Evolutionary conservation across 1,284 basidiomycete genomes (phyloP).

Genomic region (Amylostereum chailletii): DNA sequence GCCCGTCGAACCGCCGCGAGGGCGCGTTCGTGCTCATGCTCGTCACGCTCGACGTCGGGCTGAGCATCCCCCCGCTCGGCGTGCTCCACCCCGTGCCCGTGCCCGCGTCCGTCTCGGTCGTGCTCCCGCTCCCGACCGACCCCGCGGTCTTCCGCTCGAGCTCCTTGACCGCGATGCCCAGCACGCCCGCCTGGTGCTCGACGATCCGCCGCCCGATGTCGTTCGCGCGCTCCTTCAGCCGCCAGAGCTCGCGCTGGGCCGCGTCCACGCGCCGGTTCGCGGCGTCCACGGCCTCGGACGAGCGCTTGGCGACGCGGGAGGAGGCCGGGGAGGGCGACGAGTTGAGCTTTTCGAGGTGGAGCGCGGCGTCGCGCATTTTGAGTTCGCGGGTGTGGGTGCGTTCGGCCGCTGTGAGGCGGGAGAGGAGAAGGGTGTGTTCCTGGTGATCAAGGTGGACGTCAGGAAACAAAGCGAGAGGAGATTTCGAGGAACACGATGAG

Average conservation of each 20-base stretch:
- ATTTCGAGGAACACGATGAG: neutral
- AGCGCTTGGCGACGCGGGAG: slow-evolving; percentile 46
- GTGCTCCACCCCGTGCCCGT: slow-evolving; percentile 39
- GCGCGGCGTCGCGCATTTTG: slow-evolving; percentile 74
- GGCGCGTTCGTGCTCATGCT: slow-evolving; percentile 35
- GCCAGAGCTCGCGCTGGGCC: slow-evolving; percentile 63
- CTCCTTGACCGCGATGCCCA: slow-evolving; percentile 59
- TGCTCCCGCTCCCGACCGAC: slow-evolving; percentile 9
- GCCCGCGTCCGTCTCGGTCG: slow-evolving; percentile 8
- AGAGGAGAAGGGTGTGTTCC: slow-evolving; percentile 62
- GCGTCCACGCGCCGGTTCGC: slow-evolving; percentile 54
- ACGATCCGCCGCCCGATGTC: slow-evolving; percentile 55
- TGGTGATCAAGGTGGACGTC: slow-evolving; percentile 20
- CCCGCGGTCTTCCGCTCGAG: slow-evolving; percentile 53
- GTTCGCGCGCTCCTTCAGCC: slow-evolving; percentile 49
- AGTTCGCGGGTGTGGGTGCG: slow-evolving; percentile 69
- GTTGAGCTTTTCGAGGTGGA: slow-evolving; percentile 62
- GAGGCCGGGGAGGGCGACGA: slow-evolving; percentile 23
- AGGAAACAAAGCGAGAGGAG: neutral
- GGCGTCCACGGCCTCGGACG: slow-evolving; percentile 66
- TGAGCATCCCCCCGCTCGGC: slow-evolving; percentile 33
- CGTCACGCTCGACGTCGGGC: slow-evolving; percentile 37
- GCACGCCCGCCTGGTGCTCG: slow-evolving; percentile 71
- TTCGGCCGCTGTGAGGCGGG: slow-evolving; percentile 50
- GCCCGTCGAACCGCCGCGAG: slow-evolving; percentile 61